phyloP scores from a whole-genome alignment of 352 stramenopile genomes.

The Phytophthora tentaculata region DNA sequence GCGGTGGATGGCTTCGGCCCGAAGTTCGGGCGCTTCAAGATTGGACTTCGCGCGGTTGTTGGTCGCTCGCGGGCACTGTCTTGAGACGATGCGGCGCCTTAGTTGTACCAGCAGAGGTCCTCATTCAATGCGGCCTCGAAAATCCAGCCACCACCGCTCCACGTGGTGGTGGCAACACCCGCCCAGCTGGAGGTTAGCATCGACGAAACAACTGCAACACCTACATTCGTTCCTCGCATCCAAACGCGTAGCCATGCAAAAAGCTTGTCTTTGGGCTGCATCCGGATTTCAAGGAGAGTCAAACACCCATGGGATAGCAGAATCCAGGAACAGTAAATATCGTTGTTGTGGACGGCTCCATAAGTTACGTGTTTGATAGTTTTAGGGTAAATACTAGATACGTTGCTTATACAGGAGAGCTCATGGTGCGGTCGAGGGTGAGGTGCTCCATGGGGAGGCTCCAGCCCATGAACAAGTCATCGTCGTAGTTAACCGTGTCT shows the following conservation, averaged over 20 bases:
- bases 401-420: constrained; percentile 26
- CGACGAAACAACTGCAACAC: constrained; percentile 26
- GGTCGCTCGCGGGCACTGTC: neutral
- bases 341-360: constrained; percentile 7
- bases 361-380: constrained; percentile 24
- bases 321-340: constrained; percentile 17
- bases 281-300: neutral
- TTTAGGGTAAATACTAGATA: constrained; percentile 22
- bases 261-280: constrained; percentile 14
- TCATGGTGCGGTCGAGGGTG: constrained; percentile 30
- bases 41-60: constrained; percentile 21
- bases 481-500: constrained; percentile 26
- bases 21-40: too few relatives aligned
- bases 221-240: constrained; percentile 6
- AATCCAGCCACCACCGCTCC: constrained; percentile 17
- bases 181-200: constrained; percentile 13
- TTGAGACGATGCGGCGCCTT: constrained; percentile 21
- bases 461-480: constrained; percentile 33
- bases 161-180: constrained; percentile 6
- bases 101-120: neutral
- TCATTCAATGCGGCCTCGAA: constrained; percentile 3
- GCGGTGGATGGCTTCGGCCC: constrained; percentile 22
- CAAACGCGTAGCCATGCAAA: constrained; percentile 1
- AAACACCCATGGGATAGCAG: constrained; percentile 16
- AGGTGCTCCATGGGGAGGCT: constrained; percentile 33